phyloP scores from a whole-genome alignment of 2,329 filamentous ascomycete species.

The Colletotrichum orbiculare region DNA sequence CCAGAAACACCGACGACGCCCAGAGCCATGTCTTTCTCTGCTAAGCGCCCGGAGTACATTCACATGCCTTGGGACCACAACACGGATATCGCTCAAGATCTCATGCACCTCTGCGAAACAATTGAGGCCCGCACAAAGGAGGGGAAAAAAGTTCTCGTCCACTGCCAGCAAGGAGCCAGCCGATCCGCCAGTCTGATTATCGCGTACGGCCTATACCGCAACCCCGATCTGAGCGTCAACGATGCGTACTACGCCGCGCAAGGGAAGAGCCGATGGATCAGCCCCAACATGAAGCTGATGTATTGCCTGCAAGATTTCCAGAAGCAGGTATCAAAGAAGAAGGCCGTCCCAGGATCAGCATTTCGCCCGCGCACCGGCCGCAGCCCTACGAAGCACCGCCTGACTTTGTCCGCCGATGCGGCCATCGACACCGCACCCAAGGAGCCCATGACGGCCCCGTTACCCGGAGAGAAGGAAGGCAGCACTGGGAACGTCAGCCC shows the following conservation, averaged over 20 bases:
- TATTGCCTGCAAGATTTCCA: slow-evolving; percentile 89
- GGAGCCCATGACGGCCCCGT: slow-evolving; percentile 67
- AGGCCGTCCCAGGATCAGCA: slow-evolving; percentile 55
- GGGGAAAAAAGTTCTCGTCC: slow-evolving; percentile 82
- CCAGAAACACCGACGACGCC: slow-evolving; percentile 67
- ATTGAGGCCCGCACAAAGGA: slow-evolving; percentile 79
- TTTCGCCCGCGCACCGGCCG: slow-evolving; percentile 61
- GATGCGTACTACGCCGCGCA: slow-evolving; percentile 87
- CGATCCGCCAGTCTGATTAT: slow-evolving; percentile 88
- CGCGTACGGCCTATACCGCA: slow-evolving; percentile 84
- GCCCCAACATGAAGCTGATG: slow-evolving; percentile 91
- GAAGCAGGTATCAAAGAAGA: slow-evolving; percentile 68
- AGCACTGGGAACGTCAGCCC: slow-evolving; percentile 53
- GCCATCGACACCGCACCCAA: slow-evolving; percentile 63
- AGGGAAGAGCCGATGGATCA: slow-evolving; percentile 86
- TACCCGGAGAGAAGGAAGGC: slow-evolving; percentile 65
- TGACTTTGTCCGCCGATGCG: slow-evolving; percentile 67
- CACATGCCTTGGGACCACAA: slow-evolving; percentile 92
- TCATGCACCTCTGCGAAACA: slow-evolving; percentile 78
- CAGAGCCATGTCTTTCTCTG: slow-evolving; percentile 57
- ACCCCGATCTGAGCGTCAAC: slow-evolving; percentile 80
- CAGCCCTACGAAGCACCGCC: slow-evolving; percentile 69
- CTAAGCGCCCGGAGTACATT: slow-evolving; percentile 79
- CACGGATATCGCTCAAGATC: slow-evolving; percentile 83
- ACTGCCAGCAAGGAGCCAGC: slow-evolving; percentile 89